Evolutionary conservation across 805 yeast genomes (phyloP).

Genomic region (Saturnispora silvae): DNA sequence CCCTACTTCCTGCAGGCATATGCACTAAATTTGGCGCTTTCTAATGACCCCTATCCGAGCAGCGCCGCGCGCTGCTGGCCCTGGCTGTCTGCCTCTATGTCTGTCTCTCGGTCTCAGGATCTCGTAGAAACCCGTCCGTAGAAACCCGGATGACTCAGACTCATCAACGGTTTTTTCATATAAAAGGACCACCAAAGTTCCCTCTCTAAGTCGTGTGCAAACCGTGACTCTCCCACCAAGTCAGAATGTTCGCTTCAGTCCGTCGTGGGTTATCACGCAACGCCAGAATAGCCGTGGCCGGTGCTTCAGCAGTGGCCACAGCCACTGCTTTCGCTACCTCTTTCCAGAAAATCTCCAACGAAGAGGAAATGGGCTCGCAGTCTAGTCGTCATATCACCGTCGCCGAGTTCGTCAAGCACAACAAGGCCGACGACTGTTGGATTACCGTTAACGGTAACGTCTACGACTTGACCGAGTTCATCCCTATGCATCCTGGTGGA

Average conservation of each 20-base stretch:
- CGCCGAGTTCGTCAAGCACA: constrained; percentile 39
- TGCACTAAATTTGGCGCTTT: too few relatives aligned
- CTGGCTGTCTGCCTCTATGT: too few relatives aligned
- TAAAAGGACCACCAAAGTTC: not conserved
- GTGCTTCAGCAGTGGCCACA: not conserved
- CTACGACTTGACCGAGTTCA: constrained; percentile 59
- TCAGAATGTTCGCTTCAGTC: not conserved
- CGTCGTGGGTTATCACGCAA: not conserved
- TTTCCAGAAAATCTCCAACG: not conserved
- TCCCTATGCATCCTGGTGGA: constrained; percentile 42
- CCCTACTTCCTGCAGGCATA: too few relatives aligned
- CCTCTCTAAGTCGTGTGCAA: not conserved
- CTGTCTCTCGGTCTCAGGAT: too few relatives aligned
- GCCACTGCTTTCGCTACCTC: not conserved
- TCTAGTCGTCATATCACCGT: constrained; percentile 17
- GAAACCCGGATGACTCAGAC: constrained; percentile 1
- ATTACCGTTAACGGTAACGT: constrained; percentile 73
- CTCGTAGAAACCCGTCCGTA: too few relatives aligned
- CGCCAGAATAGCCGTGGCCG: not conserved
- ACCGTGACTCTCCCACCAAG: not conserved
- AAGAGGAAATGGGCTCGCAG: constrained; percentile 8
- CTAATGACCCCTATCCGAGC: too few relatives aligned
- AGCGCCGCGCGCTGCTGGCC: too few relatives aligned
- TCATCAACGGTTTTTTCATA: not conserved
- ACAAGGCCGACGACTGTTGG: constrained; percentile 64